Base-by-base conservation (phyloP, 148 eudicot species). In the Cornus controversa region DNA sequence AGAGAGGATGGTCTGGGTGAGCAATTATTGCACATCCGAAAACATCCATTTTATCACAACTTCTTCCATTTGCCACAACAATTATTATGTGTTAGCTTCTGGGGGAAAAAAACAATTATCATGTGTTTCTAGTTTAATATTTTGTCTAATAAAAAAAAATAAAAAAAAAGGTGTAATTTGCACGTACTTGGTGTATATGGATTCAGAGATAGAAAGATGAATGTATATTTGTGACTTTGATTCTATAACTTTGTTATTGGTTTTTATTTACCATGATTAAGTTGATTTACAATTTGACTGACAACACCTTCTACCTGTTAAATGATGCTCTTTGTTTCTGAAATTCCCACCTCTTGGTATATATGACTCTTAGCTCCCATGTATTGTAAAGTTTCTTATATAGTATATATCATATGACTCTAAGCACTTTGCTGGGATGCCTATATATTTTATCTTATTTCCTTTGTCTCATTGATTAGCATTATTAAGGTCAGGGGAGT, bases 1-100 rank as follows among this genome's bases (percentile, higher is more conserved):
- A 93, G 82, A 87, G 93, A 76, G 90, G 93, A 75, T 92, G 99
- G 94, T 91, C 85, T 23, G 85, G 84, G 70, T 91, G 66, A 70
- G 73, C 27, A n/a, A 16, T 1, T 57, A 18, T 23, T 6, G 23
- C 66, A 28, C 23, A 10, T 64, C 6, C 67, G 11, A 37, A 69
- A 50, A 34, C 16, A 4, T 65, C 69, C 70, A 8, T 47, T 47
- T 37, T 22, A 54, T 28, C 37, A 69, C 76, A 70, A 78, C 53
- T 4, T 3, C 45, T 6, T 40, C 45, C 45, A 40, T 3, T 40
- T 31, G 34, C 34, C 34, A 40, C 45, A 40, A 4, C 45, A 5
- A 40, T 4, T 74, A 78, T 65, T 78, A 79, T 81, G 65, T 81
- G 69, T 78, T 80, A n/a, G n/a, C n/a, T n/a, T n/a, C n/a, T n/a